Base-by-base conservation (phyloP, 2,329 filamentous ascomycete genomes). In the Alternaria arbusti region DNA sequence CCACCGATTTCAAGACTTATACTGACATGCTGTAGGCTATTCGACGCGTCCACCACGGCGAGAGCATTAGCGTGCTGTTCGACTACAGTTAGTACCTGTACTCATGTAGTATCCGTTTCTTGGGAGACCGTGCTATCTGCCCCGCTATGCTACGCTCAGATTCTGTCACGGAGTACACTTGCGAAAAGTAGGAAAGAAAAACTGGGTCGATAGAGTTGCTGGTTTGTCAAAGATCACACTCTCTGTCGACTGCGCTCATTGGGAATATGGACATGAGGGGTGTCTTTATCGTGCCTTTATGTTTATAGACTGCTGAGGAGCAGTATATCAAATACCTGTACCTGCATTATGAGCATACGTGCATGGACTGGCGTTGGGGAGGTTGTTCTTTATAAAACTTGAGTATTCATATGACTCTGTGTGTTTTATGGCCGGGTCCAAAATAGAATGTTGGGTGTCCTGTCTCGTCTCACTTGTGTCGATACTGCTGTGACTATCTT, bases 11-110 rank as follows among this genome's bases (percentile, higher is more conserved):
- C 20, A 20, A 20, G 20, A 20, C 20, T 2, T 7, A 56, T n/a
- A 52, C 40, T 17, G 1, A 55, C 49, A 23, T 40, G 17, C 61
- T 11, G 11, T 2, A 89, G 88, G 89, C 96, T 54, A 97, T 98
- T 72, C 91, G 96, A 67, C 89, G 96, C 67, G 95, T 98, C 63
- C 96, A 99, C 82, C 94, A 98, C 80, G 96, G 96, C 74, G 96
- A 99, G 84, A 97, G 93, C 76, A 97, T 99, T 82, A 97, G 94
- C 79, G 93, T 96, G 65, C 86, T 99, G 55, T 99, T 99, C 82
- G 91, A 94, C 78, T 91, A 93, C 81, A 91, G 93, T 78, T 94
- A 76, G 72, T 74, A 62, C 52, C 70, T 74, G 66, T 66, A 54
- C 45, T 61, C 54, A 51, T 59, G 22, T 20, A 59, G 7, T 11